These are phyloP conservation scores for Alnus rubra DNA, from an alignment of 306 rosid species.

Conservation along the genomic window DNA sequence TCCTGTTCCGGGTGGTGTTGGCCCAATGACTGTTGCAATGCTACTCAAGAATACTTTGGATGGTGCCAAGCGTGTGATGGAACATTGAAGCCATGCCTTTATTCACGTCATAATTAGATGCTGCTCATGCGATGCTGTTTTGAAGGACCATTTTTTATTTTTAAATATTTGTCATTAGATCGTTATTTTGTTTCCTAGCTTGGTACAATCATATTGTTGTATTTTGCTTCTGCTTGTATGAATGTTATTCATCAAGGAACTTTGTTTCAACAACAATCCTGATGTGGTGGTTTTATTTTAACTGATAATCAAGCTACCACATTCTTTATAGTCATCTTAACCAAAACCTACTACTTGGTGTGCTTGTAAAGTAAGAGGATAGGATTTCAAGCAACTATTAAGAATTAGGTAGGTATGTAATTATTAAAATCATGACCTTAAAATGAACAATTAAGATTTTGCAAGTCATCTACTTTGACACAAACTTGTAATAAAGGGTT, in stretches of 20 bases:
- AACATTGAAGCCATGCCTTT: conserved; percentile 30
- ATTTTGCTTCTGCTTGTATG: not conserved
- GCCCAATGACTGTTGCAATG: conserved; percentile 94
- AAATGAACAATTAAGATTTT: no score
- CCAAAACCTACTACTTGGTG: no score
- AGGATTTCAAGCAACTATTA: no score
- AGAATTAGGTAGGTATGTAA: no score
- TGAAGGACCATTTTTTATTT: not conserved
- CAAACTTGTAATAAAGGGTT: no score
- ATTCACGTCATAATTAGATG: conserved; percentile 17
- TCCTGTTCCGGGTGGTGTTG: conserved; percentile 97
- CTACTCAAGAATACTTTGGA: conserved; percentile 80
- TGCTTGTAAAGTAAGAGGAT: no score
- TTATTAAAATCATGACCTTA: no score
- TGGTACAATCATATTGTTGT: not conserved
- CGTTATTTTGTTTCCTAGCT: not conserved
- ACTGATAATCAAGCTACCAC: not conserved
- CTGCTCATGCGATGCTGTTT: not conserved
- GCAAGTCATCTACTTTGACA: no score
- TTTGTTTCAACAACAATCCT: not conserved
- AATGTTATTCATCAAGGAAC: not conserved
- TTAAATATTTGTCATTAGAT: not conserved
- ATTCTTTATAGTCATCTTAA: not conserved
- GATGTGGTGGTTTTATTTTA: not conserved
- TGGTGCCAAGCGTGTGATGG: conserved; percentile 68